Conservation (phyloP, 441 rosid genomes). For the Dalechampia spathulata region DNA sequence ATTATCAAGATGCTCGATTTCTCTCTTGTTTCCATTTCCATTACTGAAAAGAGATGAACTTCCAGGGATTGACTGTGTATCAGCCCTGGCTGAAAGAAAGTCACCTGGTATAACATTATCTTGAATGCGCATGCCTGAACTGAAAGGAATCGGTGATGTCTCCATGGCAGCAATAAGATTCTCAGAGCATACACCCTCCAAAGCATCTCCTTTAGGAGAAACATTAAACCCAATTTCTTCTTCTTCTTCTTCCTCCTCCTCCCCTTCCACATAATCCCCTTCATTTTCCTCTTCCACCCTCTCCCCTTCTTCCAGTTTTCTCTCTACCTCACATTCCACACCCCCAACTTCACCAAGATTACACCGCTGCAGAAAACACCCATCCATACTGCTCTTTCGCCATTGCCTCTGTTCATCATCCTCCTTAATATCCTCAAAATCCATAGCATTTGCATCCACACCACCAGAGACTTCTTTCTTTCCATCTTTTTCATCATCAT, state of each 20-base stretch:
- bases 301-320: constrained; percentile 27
- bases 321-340: constrained; percentile 22
- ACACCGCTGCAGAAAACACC: constrained; percentile 29
- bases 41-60: constrained; percentile 39
- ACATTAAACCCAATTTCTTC: constrained; percentile 42
- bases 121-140: constrained; percentile 41
- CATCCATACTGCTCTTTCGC: constrained; percentile 21
- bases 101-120: constrained; percentile 35
- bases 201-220: constrained; percentile 34
- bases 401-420: constrained; percentile 25
- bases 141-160: constrained; percentile 38
- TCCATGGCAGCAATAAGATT: constrained; percentile 63
- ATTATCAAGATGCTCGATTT: constrained; percentile 38
- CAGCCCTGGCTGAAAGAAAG: constrained; percentile 49
- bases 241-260: constrained; percentile 24
- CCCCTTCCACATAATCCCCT: constrained; percentile 20
- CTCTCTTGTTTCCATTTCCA: constrained; percentile 45
- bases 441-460: constrained; percentile 8
- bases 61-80: constrained; percentile 39
- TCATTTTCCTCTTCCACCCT: constrained; percentile 22
- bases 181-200: constrained; percentile 41
- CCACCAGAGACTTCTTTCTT: constrained; percentile 10
- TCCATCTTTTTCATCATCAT: constrained; percentile 16
- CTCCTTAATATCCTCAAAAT: constrained; percentile 25
- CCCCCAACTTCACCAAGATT: constrained; percentile 6